phyloP scores from a whole-genome alignment of 2,329 filamentous ascomycete species.

The Zasmidium cellare region DNA sequence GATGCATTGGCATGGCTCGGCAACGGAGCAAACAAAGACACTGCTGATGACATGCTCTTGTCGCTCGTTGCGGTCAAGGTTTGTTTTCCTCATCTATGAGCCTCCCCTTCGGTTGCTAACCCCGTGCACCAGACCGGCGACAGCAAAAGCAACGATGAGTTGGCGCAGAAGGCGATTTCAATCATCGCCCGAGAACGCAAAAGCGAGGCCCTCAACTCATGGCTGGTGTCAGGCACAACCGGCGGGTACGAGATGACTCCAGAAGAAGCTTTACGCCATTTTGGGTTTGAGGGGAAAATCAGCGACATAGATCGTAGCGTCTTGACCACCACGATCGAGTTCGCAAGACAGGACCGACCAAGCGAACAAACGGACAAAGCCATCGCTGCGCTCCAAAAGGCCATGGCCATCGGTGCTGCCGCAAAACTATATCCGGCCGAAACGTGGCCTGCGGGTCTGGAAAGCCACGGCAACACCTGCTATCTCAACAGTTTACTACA shows the following conservation, averaged over 20 bases:
- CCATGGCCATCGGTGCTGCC: constrained; percentile 17
- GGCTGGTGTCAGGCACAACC: constrained; percentile 54
- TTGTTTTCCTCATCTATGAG: constrained; percentile 21
- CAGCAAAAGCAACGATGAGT: constrained; percentile 49
- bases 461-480: constrained; percentile 96
- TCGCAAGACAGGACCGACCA: constrained; percentile 27
- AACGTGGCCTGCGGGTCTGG: constrained; percentile 75
- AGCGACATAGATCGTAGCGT: constrained; percentile 26
- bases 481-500: constrained; percentile 96
- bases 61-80: constrained; percentile 60
- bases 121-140: constrained; percentile 47
- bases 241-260: constrained; percentile 54
- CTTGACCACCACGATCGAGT: constrained; percentile 23
- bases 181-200: constrained; percentile 61
- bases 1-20: constrained; percentile 65
- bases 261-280: constrained; percentile 52
- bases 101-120: background rate
- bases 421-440: constrained; percentile 21
- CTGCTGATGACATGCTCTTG: constrained; percentile 58
- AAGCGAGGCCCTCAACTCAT: constrained; percentile 55
- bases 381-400: constrained; percentile 32
- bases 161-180: constrained; percentile 56
- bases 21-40: constrained; percentile 44
- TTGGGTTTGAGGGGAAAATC: constrained; percentile 32
- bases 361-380: constrained; percentile 35